These are phyloP conservation scores for Epichloe uncinata DNA, from an alignment of 2,329 filamentous ascomycete species.

Conservation along the genomic window DNA sequence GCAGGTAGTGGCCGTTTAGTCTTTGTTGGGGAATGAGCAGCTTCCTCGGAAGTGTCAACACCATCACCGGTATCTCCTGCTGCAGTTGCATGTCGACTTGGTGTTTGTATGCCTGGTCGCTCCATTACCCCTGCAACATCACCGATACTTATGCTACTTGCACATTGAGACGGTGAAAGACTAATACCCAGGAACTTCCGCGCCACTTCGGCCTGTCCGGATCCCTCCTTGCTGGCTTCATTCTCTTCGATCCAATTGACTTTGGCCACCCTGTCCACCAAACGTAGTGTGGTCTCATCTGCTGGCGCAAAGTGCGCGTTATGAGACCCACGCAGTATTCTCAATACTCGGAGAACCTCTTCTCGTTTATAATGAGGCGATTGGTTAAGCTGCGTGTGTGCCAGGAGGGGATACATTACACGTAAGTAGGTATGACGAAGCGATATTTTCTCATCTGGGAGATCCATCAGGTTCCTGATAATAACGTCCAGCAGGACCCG, in stretches of 20 bases:
- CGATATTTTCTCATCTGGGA: constrained; percentile 66
- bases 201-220: constrained; percentile 33
- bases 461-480: constrained; percentile 88
- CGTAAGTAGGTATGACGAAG: constrained; percentile 89
- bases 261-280: constrained; percentile 61
- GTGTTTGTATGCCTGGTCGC: constrained; percentile 71
- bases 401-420: constrained; percentile 79
- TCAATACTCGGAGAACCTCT: constrained; percentile 66
- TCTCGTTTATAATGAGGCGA: constrained; percentile 85
- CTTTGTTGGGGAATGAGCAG: constrained; percentile 12
- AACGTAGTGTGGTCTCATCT: constrained; percentile 65
- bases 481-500: constrained; percentile 91
- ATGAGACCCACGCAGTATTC: constrained; percentile 50
- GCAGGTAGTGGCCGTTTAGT: constrained; percentile 37
- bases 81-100: constrained; percentile 42
- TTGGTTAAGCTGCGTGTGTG: constrained; percentile 78
- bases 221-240: constrained; percentile 19
- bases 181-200: constrained; percentile 57
- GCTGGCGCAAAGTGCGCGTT: constrained; percentile 67
- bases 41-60: constrained; percentile 10
- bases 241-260: constrained; percentile 52
- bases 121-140: constrained; percentile 71
- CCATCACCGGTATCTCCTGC: constrained; percentile 11
- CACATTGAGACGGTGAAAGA: constrained; percentile 48
- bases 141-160: constrained; percentile 61